A percentile compares a stretch with the other conserved stretches of the same genome.
Conservation (phyloP, 768 basidiomycete species). For the Lactifluus echinatus region DNA sequence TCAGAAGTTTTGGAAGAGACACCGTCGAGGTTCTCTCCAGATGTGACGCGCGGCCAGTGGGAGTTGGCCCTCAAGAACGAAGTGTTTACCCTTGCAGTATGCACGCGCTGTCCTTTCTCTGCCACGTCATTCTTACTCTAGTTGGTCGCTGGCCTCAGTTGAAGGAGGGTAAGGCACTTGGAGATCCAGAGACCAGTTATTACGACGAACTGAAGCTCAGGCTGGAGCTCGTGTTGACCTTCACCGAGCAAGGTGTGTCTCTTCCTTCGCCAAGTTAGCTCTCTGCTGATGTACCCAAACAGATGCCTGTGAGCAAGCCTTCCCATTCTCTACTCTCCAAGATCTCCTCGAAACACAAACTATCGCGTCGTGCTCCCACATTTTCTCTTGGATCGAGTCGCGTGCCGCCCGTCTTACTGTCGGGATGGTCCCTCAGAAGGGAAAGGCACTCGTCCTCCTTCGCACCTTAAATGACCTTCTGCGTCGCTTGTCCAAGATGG, state of each 20-base stretch:
- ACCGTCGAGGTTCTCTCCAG: conserved; percentile 30
- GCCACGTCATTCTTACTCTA: neutral
- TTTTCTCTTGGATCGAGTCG: conserved; percentile 82
- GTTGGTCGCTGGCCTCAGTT: conserved; percentile 32
- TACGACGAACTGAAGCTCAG: conserved; percentile 51
- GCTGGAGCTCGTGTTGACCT: conserved; percentile 66
- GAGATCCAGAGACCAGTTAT: conserved; percentile 44
- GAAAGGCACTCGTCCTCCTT: conserved; percentile 77
- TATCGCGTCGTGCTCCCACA: conserved; percentile 73
- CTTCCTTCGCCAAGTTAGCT: neutral
- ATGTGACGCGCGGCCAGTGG: conserved; percentile 66
- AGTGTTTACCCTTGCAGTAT: conserved; percentile 62
- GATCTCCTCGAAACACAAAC: conserved; percentile 83
- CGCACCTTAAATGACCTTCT: conserved; percentile 83
- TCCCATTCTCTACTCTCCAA: conserved; percentile 67
- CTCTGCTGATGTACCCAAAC: conserved; percentile 8
- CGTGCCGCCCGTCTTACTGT: conserved; percentile 62
- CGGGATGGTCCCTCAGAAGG: conserved; percentile 77
- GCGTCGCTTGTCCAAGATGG: conserved; percentile 78
- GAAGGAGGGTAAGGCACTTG: conserved; percentile 59
- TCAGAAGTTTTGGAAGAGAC: conserved; percentile 12
- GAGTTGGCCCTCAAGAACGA: conserved; percentile 65
- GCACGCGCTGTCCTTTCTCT: neutral
- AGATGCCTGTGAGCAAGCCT: conserved; percentile 74
- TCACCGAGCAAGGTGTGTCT: conserved; percentile 64